phyloP scores from a whole-genome alignment of 2,329 filamentous ascomycete species.

The Monosporascus sp. region DNA sequence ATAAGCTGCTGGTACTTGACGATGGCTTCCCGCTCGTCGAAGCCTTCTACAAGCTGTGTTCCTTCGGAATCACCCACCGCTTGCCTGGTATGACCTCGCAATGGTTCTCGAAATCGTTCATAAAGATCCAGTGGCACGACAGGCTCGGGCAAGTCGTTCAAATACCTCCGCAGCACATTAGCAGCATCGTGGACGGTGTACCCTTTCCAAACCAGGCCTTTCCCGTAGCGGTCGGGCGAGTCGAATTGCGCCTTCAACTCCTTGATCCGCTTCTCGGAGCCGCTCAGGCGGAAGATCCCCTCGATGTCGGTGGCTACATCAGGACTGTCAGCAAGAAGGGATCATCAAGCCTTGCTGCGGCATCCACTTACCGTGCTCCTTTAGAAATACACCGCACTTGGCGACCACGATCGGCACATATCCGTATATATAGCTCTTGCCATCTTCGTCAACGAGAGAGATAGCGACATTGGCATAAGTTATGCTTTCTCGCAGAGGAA shows the following conservation, averaged over 20 bases:
- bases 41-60: slow-evolving; percentile 65
- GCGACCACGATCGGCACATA: slow-evolving; percentile 98
- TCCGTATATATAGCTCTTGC: slow-evolving; percentile 95
- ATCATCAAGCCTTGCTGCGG: slow-evolving; percentile 1
- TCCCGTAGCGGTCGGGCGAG: slow-evolving; percentile 91
- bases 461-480: slow-evolving; percentile 98
- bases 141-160: slow-evolving; percentile 93
- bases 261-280: slow-evolving; percentile 97
- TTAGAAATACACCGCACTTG: slow-evolving; percentile 94
- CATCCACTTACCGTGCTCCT: slow-evolving; percentile 78
- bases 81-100: slow-evolving; percentile 66
- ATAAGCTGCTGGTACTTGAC: slow-evolving; percentile 82
- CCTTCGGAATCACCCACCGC: slow-evolving; percentile 64
- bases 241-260: slow-evolving; percentile 89
- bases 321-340: slow-evolving; percentile 17
- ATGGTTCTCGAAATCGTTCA: slow-evolving; percentile 79
- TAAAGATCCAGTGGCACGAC: slow-evolving; percentile 95
- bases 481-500: slow-evolving; percentile 90
- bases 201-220: slow-evolving; percentile 93
- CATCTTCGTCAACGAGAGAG: slow-evolving; percentile 85
- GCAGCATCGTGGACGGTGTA: slow-evolving; percentile 98
- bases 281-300: slow-evolving; percentile 92
- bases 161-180: slow-evolving; percentile 89
- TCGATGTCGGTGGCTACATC: slow-evolving; percentile 80
- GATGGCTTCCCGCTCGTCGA: slow-evolving; percentile 72